Percentiles rank a stretch among this genome's conserved stretches.
phyloP scores from a whole-genome alignment of 768 basidiomycete genomes.

The Leccinum longicurvipes region DNA sequence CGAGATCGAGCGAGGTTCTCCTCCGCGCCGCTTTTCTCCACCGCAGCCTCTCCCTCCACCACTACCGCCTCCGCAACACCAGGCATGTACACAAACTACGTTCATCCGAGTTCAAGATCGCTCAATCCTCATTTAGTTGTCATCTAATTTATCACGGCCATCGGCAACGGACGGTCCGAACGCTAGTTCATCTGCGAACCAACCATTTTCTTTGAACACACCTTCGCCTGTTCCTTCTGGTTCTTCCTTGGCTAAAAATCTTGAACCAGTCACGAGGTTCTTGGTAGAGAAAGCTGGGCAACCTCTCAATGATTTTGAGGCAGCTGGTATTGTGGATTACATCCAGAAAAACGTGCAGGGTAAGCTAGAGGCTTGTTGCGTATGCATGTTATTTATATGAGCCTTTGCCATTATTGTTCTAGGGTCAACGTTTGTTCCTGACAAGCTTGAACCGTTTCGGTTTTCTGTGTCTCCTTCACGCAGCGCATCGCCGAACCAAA shows the following conservation, averaged over 20 bases:
- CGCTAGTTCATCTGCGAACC: constrained; percentile 12
- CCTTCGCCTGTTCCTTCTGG: constrained; percentile 13
- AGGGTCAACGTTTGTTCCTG: constrained; percentile 27
- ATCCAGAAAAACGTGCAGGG: constrained; percentile 51
- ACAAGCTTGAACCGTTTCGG: constrained; percentile 56
- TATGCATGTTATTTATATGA: constrained; percentile 15
- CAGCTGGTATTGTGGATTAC: constrained; percentile 52
- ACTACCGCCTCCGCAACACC: constrained; percentile 21
- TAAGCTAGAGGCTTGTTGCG: constrained; percentile 22
- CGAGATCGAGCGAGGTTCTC: constrained; percentile 29
- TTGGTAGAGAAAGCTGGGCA: constrained; percentile 45
- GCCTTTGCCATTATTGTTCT: constrained; percentile 7
- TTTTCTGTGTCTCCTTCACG: constrained; percentile 47
- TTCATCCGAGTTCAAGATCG: constrained; percentile 17
- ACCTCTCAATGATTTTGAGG: constrained; percentile 50
- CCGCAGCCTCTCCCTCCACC: constrained; percentile 20
- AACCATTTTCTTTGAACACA: constrained; percentile 18
- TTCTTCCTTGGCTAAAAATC: constrained; percentile 38
- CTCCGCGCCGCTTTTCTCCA: constrained; percentile 23
- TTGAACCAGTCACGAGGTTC: constrained; percentile 48
- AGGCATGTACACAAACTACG: constrained; percentile 25
- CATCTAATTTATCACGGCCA: constrained; percentile 16
- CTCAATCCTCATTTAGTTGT: constrained; percentile 25
- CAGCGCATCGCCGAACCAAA: constrained; percentile 23
- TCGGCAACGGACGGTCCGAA: constrained; percentile 15